These are phyloP conservation scores for Beauveria asiatica DNA, from an alignment of 2,329 filamentous ascomycete species.

Conservation along the genomic window DNA sequence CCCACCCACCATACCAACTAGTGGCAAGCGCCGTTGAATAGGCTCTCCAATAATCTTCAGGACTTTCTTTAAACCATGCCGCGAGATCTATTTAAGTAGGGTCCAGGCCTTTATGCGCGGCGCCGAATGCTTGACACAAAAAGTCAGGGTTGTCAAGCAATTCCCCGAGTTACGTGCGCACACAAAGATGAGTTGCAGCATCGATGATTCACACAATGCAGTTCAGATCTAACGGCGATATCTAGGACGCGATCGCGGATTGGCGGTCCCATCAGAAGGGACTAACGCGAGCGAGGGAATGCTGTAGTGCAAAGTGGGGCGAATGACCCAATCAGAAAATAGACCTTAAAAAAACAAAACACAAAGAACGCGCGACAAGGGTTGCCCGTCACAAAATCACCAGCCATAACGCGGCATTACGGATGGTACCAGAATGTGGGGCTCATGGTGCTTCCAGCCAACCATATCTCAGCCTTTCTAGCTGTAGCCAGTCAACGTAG, in stretches of 20 bases:
- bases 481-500: not conserved
- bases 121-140: not conserved
- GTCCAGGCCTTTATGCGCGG: not conserved
- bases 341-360: slow-evolving; percentile 6
- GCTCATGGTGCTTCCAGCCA: not conserved
- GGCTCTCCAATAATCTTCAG: not conserved
- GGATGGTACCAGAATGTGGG: slow-evolving; percentile 1
- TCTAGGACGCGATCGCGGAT: slow-evolving; percentile 7
- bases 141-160: not conserved
- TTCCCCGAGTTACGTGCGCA: not conserved
- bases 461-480: not conserved
- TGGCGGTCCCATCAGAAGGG: slow-evolving; percentile 5
- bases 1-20: too few relatives aligned
- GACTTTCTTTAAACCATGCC: not conserved
- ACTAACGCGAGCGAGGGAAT: slow-evolving; percentile 1
- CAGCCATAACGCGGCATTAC: not conserved
- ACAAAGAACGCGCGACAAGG: slow-evolving; percentile 12
- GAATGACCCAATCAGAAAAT: slow-evolving; percentile 13
- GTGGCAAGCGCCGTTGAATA: not conserved
- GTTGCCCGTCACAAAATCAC: slow-evolving; percentile 3
- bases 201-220: not conserved
- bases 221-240: slow-evolving; percentile 10
- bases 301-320: not conserved
- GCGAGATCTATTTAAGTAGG: not conserved
- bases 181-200: not conserved